phyloP scores from a whole-genome alignment of 129 eudicot genomes.

The Glebionis coronaria region DNA sequence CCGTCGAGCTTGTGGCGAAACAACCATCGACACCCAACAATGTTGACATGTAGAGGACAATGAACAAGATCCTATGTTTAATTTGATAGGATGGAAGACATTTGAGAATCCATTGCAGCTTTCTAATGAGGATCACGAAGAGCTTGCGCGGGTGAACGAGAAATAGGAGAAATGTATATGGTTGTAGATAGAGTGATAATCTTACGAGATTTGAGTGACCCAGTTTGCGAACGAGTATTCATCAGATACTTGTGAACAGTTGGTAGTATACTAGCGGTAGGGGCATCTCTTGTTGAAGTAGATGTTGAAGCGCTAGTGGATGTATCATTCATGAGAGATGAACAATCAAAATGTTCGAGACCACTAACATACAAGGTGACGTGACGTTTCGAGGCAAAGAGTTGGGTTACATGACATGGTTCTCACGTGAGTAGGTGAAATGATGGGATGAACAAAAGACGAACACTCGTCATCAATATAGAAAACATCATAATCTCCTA shows the following conservation, averaged over 20 bases:
- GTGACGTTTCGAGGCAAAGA: too few species aligned
- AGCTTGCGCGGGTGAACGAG: neutral
- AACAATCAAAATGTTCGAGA: too few species aligned
- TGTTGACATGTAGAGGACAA: neutral
- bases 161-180: neutral
- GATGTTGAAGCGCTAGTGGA: too few species aligned
- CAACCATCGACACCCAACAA: neutral
- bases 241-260: neutral
- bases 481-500: neutral
- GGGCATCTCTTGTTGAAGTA: too few species aligned
- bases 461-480: too few species aligned
- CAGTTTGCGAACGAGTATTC: neutral
- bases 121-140: neutral
- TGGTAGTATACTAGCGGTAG: too few species aligned
- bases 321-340: too few species aligned
- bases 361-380: too few species aligned
- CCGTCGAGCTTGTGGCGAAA: too few species aligned
- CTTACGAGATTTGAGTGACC: neutral
- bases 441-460: too few species aligned
- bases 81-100: neutral
- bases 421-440: too few species aligned
- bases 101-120: neutral
- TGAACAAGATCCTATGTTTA: neutral
- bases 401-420: too few species aligned
- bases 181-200: neutral